Evolutionary conservation across 2,329 filamentous ascomycete genomes (phyloP).

Genomic region (Curvularia eragrostidis): DNA sequence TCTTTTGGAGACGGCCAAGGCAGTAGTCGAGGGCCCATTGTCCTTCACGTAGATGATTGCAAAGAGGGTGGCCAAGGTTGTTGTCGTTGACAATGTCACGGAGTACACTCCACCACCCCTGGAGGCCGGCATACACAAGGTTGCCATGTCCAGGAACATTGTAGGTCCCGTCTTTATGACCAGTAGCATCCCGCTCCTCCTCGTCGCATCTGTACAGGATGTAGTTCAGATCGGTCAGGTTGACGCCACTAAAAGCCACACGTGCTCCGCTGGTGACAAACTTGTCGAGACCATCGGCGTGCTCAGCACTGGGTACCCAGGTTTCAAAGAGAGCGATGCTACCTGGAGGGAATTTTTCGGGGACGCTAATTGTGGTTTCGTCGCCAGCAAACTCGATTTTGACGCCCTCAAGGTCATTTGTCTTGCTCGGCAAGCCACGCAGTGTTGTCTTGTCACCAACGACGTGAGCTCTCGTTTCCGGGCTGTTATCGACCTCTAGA

Average conservation of each 20-base stretch:
- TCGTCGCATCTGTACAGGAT: constrained; percentile 89
- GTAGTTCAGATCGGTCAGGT: constrained; percentile 86
- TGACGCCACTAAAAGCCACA: constrained; percentile 76
- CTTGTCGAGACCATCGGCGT: constrained; percentile 81
- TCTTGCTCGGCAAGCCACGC: constrained; percentile 82
- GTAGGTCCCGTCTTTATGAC: constrained; percentile 85
- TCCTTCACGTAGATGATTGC: constrained; percentile 88
- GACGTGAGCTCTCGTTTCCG: constrained; percentile 70
- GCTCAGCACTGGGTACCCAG: constrained; percentile 88
- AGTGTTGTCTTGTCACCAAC: constrained; percentile 74
- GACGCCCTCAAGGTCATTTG: constrained; percentile 76
- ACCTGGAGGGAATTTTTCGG: constrained; percentile 86
- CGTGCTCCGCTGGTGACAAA: constrained; percentile 84
- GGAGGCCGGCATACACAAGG: constrained; percentile 93
- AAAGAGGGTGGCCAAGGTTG: constrained; percentile 89
- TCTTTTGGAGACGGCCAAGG: constrained; percentile 75
- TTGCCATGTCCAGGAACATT: constrained; percentile 82
- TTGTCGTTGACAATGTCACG: constrained; percentile 86
- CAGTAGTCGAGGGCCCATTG: constrained; percentile 94
- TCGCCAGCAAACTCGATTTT: constrained; percentile 73
- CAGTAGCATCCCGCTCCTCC: constrained; percentile 82
- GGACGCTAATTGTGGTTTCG: constrained; percentile 80
- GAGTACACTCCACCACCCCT: constrained; percentile 96
- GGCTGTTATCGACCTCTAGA: constrained; percentile 82
- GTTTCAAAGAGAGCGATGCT: constrained; percentile 96